These are phyloP conservation scores for Cinchona pubescens DNA, from an alignment of 257 asterid species.

Conservation along the genomic window DNA sequence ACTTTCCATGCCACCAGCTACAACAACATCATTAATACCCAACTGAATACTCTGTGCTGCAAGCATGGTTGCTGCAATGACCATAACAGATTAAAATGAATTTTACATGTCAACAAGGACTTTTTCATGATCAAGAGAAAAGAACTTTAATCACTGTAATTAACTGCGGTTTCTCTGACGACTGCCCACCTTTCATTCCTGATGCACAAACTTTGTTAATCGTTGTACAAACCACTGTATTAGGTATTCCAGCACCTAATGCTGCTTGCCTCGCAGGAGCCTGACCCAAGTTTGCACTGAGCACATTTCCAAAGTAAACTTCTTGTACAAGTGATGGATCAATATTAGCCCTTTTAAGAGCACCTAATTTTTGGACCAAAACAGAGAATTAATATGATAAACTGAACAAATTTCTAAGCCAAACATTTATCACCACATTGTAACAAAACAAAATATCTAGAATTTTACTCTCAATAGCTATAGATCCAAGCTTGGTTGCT, in stretches of 20 bases:
- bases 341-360: slow-evolving; percentile 81
- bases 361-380: slow-evolving; percentile 49
- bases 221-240: slow-evolving; percentile 81
- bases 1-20: slow-evolving; percentile 99
- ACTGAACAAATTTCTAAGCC: too few relatives aligned
- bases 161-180: not conserved
- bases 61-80: slow-evolving; percentile 77
- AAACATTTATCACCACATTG: slow-evolving; percentile 9
- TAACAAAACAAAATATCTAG: slow-evolving; percentile 7
- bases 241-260: slow-evolving; percentile 92
- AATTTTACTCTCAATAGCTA: slow-evolving; percentile 79
- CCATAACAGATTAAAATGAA: slow-evolving; percentile 21
- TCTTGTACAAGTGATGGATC: slow-evolving; percentile 93
- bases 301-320: slow-evolving; percentile 92
- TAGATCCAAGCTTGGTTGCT: slow-evolving; percentile 94
- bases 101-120: not conserved
- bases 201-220: slow-evolving; percentile 99
- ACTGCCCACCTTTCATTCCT: slow-evolving; percentile 82
- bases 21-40: slow-evolving; percentile 93
- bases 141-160: not conserved
- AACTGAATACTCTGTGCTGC: slow-evolving; percentile 93
- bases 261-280: slow-evolving; percentile 99
- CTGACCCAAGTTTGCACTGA: slow-evolving; percentile 96
- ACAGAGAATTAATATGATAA: slow-evolving; percentile 3
- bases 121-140: not conserved